Percentiles rank a stretch among this genome's conserved stretches.
Evolutionary conservation across 805 yeast genomes (phyloP).

Genomic region (Zygosaccharomyces bailii): DNA sequence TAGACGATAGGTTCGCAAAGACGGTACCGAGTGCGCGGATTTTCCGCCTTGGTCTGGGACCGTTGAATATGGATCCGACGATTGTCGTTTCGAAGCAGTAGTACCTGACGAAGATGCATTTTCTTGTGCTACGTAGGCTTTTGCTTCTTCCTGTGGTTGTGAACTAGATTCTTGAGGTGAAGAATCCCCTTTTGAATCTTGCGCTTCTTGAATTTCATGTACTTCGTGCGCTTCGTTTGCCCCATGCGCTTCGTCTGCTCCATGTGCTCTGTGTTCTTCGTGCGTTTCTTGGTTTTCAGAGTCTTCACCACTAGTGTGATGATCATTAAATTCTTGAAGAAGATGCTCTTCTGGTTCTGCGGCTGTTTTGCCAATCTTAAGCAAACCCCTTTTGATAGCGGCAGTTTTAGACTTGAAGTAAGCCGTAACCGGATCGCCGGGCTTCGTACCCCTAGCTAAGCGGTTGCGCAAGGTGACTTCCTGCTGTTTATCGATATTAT

Average conservation of each 20-base stretch:
- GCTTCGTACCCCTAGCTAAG: slow-evolving; percentile 4
- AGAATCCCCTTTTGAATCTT: slow-evolving; percentile 3
- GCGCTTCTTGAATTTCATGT: too few species aligned
- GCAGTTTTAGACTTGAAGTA: slow-evolving; percentile 24
- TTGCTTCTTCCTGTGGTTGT: slow-evolving; percentile 6
- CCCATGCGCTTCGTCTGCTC: neutral
- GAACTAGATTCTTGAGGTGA: slow-evolving; percentile 4
- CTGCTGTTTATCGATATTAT: slow-evolving; percentile 57
- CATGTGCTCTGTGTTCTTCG: slow-evolving; percentile 1
- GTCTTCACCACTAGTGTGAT: slow-evolving; percentile 2
- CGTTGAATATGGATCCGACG: neutral
- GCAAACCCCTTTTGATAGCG: slow-evolving; percentile 7
- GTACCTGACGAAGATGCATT: neutral
- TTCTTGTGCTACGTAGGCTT: slow-evolving; percentile 1
- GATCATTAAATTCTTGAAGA: slow-evolving; percentile 7
- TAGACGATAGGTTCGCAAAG: neutral
- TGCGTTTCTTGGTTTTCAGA: slow-evolving; percentile 5
- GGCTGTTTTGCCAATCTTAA: slow-evolving; percentile 3
- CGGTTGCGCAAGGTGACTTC: slow-evolving; percentile 31
- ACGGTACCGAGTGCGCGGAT: neutral
- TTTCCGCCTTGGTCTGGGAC: neutral
- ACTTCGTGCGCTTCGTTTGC: neutral
- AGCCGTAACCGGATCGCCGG: slow-evolving; percentile 31
- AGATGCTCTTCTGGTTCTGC: slow-evolving; percentile 9
- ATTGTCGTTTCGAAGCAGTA: neutral